A percentile compares a stretch with the other conserved stretches of the same genome.
Evolutionary conservation across 1,139 yeast genomes (phyloP).

Genomic region (Sugiyamaella paludigena): DNA sequence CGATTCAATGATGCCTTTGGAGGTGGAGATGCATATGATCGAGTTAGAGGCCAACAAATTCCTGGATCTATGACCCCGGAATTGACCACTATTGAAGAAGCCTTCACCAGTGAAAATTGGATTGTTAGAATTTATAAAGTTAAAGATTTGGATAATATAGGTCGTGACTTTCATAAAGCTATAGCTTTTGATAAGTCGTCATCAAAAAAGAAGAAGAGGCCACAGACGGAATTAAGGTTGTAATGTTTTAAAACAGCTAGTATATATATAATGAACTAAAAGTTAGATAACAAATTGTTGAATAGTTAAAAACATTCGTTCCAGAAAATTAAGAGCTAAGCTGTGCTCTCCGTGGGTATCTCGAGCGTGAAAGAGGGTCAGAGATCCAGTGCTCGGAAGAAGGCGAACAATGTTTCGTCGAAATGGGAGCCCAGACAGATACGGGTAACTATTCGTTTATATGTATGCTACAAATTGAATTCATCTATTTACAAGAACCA

Average conservation of each 20-base stretch:
- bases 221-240: slow-evolving; percentile 27
- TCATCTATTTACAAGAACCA: too few relatives aligned
- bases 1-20: slow-evolving; percentile 73
- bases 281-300: too few relatives aligned
- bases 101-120: slow-evolving; percentile 95
- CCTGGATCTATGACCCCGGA: slow-evolving; percentile 53
- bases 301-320: too few relatives aligned
- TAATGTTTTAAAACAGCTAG: slow-evolving; percentile 14
- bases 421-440: too few relatives aligned
- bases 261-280: too few relatives aligned
- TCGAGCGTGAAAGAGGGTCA: too few relatives aligned
- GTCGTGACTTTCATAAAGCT: slow-evolving; percentile 53
- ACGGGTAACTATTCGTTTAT: too few relatives aligned
- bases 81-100: slow-evolving; percentile 84
- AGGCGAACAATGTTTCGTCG: too few relatives aligned
- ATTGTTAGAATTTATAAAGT: slow-evolving; percentile 92
- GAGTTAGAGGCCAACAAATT: slow-evolving; percentile 83
- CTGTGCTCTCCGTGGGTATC: too few relatives aligned
- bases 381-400: too few relatives aligned
- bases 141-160: slow-evolving; percentile 83
- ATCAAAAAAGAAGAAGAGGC: slow-evolving; percentile 33
- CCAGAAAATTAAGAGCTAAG: too few relatives aligned
- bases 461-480: too few relatives aligned
- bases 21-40: slow-evolving; percentile 67
- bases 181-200: slow-evolving; percentile 23